A percentile compares a stretch with the other conserved stretches of the same genome.
phyloP scores from a whole-genome alignment of 306 rosid genomes.

The Cucurbita pepo region DNA sequence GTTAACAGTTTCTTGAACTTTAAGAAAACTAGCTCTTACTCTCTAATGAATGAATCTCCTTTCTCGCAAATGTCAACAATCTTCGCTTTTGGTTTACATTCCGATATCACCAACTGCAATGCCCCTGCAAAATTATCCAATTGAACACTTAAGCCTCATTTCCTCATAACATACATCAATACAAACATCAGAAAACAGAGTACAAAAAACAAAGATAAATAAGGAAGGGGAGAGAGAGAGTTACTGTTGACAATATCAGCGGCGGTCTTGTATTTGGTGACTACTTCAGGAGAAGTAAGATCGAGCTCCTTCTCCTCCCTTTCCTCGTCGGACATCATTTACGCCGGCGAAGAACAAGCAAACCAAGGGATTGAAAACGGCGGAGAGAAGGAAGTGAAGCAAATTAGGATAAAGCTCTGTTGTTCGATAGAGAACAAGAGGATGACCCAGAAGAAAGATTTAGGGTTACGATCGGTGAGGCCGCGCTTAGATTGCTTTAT shows the following conservation, averaged over 20 bases:
- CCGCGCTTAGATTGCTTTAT: conserved; percentile 19
- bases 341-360: background rate
- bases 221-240: background rate
- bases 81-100: conserved; percentile 78
- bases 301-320: conserved; percentile 99
- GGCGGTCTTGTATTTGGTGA: conserved; percentile 88
- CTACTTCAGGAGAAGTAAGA: conserved; percentile 89
- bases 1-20: background rate
- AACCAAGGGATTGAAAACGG: background rate
- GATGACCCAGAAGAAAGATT: conserved; percentile 6
- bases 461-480: conserved; percentile 39
- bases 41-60: conserved; percentile 77
- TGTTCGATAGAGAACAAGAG: background rate
- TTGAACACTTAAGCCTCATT: background rate
- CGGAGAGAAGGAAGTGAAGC: background rate
- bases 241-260: conserved; percentile 89
- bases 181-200: background rate
- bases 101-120: conserved; percentile 55
- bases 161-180: background rate
- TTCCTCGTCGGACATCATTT: conserved; percentile 89
- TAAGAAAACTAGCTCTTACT: conserved; percentile 28
- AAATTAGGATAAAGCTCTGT: background rate
- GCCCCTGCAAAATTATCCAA: conserved; percentile 46
- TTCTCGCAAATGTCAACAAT: conserved; percentile 81
- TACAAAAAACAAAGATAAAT: background rate